phyloP scores from a whole-genome alignment of 345 rosid genomes.

The Dipteronia sinensis region DNA sequence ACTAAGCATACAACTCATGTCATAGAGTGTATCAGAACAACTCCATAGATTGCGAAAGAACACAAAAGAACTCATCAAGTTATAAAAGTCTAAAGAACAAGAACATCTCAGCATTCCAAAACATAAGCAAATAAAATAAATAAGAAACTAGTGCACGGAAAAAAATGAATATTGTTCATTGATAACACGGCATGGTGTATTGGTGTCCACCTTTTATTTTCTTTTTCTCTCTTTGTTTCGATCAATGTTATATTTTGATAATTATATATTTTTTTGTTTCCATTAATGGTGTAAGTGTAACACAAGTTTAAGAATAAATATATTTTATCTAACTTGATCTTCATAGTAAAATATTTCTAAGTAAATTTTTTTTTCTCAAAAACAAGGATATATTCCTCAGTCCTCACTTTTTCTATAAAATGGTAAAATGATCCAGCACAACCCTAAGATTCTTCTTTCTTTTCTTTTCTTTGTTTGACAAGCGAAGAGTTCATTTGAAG shows the following conservation, averaged over 20 bases:
- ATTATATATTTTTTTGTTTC: not conserved
- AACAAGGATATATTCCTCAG: not conserved
- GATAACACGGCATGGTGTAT: not conserved
- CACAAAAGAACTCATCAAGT: not conserved
- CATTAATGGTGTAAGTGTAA: not conserved
- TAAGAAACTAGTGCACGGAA: not conserved
- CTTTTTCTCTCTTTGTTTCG: not conserved
- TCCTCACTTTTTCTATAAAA: not conserved
- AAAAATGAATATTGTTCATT: not conserved
- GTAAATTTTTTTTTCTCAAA: not conserved
- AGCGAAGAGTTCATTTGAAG: too few relatives aligned
- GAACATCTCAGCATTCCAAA: not conserved
- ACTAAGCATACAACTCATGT: not conserved
- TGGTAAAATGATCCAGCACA: not conserved
- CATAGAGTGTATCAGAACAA: not conserved
- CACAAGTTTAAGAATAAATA: not conserved
- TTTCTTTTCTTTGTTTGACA: not conserved
- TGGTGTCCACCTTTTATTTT: not conserved
- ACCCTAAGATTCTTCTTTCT: not conserved
- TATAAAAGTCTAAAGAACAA: not conserved
- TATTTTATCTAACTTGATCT: not conserved
- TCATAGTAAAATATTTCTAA: not conserved
- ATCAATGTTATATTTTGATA: not conserved
- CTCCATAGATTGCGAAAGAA: not conserved
- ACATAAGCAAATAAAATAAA: not conserved